Evolutionary conservation across 2,329 filamentous ascomycete genomes (phyloP).

Genomic region (Stachybotrys elegans): DNA sequence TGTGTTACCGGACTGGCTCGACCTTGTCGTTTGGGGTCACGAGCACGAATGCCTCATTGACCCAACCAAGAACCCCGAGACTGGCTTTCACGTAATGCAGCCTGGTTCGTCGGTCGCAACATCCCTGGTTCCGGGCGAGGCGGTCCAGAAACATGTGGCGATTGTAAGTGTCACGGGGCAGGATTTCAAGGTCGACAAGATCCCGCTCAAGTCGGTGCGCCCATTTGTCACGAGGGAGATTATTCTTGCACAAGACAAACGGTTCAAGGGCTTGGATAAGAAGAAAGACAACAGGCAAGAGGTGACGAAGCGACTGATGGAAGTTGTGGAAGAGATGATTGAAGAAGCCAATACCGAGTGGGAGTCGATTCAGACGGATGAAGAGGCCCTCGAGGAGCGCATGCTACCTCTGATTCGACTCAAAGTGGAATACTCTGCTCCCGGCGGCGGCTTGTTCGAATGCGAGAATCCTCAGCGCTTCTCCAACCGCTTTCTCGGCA

Average conservation of each 20-base stretch:
- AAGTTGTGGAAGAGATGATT: conserved; percentile 81
- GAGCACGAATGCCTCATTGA: conserved; percentile 95
- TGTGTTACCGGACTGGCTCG: conserved; percentile 85
- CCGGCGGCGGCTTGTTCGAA: conserved; percentile 80
- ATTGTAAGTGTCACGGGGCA: conserved; percentile 80
- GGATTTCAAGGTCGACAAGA: conserved; percentile 73
- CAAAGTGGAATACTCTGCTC: conserved; percentile 83
- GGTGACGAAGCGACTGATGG: conserved; percentile 70
- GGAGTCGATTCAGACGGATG: conserved; percentile 68
- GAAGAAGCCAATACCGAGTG: conserved; percentile 77
- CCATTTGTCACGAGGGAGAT: conserved; percentile 88
- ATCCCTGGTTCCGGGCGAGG: conserved; percentile 83
- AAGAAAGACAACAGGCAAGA: conserved; percentile 79
- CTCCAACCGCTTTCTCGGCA: conserved; percentile 85
- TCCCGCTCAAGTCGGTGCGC: conserved; percentile 80
- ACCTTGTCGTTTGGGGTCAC: conserved; percentile 93
- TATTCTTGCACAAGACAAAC: conserved; percentile 66
- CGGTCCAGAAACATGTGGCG: conserved; percentile 84
- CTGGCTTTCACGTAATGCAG: conserved; percentile 92
- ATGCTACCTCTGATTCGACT: conserved; percentile 83
- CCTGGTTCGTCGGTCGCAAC: conserved; percentile 95
- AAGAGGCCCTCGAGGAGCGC: conserved; percentile 51
- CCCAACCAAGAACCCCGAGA: conserved; percentile 76
- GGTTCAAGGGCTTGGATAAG: conserved; percentile 72
- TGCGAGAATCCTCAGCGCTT: conserved; percentile 95